A percentile compares a stretch with the other conserved stretches of the same genome.
phyloP scores from a whole-genome alignment of 176 grass and related monocot species.

The sorghum (Sorghum bicolor) region Sorghum_bicolor_NCBIv3 NC_012870.2:77678501-77679000 shows the following conservation, averaged over 20 bases:
- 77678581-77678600: background rate
- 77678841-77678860: slow-evolving; percentile 94
- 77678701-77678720: slow-evolving; percentile 30
- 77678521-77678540: background rate
- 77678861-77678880: slow-evolving; percentile 87
- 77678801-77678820: slow-evolving; percentile 24
- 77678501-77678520: no score
- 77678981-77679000: slow-evolving; percentile 75
- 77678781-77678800: slow-evolving; percentile 4
- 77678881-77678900: slow-evolving; percentile 74
- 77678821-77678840: slow-evolving; percentile 94
- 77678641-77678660: background rate
- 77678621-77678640: background rate
- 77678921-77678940: slow-evolving; percentile 84
- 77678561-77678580: background rate
- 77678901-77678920: slow-evolving; percentile 86
- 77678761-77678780: slow-evolving; percentile 32
- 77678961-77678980: slow-evolving; percentile 76
- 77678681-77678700: slow-evolving; percentile 45
- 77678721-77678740: slow-evolving; percentile 21
- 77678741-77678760: slow-evolving; percentile 33
- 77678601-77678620: background rate
- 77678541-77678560: no score
- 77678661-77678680: background rate
- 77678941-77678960: slow-evolving; percentile 80